Percentiles rank a stretch among this genome's conserved stretches.
Conservation (phyloP, 106 monocot species). For the Dendrobium nobile region DNA sequence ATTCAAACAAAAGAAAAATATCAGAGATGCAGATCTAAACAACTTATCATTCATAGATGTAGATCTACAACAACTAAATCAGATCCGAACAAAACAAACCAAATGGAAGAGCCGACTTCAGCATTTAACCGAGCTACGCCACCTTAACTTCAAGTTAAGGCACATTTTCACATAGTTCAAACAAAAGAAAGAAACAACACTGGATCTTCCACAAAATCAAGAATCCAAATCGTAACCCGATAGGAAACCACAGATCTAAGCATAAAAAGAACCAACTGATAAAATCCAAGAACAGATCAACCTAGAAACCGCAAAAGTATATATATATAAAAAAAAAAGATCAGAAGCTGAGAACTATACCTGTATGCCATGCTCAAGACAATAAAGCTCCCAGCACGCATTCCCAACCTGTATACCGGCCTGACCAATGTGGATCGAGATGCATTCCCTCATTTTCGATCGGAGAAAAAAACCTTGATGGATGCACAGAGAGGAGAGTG, state of each 20-base stretch:
- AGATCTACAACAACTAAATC: no score
- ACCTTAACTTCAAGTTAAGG: no score
- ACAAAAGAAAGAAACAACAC: neutral
- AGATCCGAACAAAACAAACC: no score
- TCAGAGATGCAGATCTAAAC: no score
- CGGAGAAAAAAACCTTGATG: neutral
- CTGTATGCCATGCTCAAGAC: slow-evolving; percentile 46
- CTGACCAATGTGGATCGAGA: slow-evolving; percentile 75
- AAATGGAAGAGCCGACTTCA: no score
- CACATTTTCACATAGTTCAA: neutral
- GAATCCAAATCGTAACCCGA: neutral
- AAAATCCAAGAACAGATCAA: neutral
- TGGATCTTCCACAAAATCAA: neutral
- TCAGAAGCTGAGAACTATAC: neutral
- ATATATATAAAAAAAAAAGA: neutral
- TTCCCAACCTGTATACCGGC: slow-evolving; percentile 84
- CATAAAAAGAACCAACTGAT: neutral
- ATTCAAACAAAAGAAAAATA: no score
- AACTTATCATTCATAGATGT: no score
- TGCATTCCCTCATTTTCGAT: slow-evolving; percentile 57
- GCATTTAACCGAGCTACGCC: no score
- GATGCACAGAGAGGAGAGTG: neutral
- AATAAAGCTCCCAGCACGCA: slow-evolving; percentile 75
- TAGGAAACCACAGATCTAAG: neutral
- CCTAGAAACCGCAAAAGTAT: neutral